Evolutionary conservation across 2,329 filamentous ascomycete species (phyloP).

Genomic region (Periglandula ipomoeae): DNA sequence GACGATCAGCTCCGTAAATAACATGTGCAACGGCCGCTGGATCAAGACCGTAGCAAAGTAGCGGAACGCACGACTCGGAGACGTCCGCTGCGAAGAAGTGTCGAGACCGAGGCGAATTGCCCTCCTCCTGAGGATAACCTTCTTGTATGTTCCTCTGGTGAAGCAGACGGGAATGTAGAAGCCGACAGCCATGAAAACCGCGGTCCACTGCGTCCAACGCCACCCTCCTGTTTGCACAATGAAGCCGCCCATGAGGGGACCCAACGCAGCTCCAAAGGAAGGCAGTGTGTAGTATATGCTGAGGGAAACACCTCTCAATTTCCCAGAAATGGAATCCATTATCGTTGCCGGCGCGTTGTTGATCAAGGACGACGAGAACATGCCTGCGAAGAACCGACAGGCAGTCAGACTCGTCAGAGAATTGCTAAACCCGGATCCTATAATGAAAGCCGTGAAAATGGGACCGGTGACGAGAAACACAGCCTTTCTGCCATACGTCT

Average conservation of each 20-base stretch:
- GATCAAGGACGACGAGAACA: constrained; percentile 52
- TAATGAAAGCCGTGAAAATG: constrained; percentile 63
- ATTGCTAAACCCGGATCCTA: constrained; percentile 56
- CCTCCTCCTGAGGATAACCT: constrained; percentile 41
- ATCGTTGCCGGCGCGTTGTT: constrained; percentile 55
- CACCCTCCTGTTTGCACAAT: constrained; percentile 54
- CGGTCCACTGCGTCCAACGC: constrained; percentile 44
- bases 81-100: constrained; percentile 17
- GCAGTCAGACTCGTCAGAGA: constrained; percentile 65
- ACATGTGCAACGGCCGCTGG: constrained; percentile 56
- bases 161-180: constrained; percentile 52
- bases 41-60: constrained; percentile 35
- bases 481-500: constrained; percentile 54
- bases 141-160: constrained; percentile 53
- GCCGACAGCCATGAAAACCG: constrained; percentile 27
- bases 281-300: constrained; percentile 56
- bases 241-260: constrained; percentile 61
- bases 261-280: constrained; percentile 53
- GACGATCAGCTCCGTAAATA: constrained; percentile 64
- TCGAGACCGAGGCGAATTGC: constrained; percentile 28
- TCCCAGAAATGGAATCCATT: constrained; percentile 38
- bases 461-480: constrained; percentile 42
- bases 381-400: constrained; percentile 59
- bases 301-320: constrained; percentile 37
- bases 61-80: constrained; percentile 15